Evolutionary conservation across 805 yeast genomes (phyloP).

Genomic region (Ogataea glucozyma): DNA sequence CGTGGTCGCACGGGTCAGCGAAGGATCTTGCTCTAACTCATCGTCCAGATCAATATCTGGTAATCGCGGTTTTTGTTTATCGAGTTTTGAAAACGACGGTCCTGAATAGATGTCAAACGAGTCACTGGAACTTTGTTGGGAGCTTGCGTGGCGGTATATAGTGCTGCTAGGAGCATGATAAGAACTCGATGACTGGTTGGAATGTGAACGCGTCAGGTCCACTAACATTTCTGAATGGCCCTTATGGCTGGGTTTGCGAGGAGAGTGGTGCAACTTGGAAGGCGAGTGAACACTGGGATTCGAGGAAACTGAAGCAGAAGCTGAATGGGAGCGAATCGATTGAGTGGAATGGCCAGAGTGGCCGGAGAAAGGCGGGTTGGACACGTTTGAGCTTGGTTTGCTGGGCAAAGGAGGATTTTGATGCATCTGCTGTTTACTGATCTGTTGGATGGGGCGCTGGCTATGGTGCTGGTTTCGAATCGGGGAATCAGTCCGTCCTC

Average conservation of each 20-base stretch:
- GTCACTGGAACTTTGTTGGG: constrained; percentile 3
- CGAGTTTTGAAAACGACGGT: constrained; percentile 15
- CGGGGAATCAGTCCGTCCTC: not conserved
- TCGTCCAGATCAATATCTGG: constrained; percentile 22
- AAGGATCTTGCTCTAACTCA: not conserved
- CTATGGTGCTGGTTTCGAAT: not conserved
- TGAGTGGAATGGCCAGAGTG: not conserved
- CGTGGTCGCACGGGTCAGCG: not conserved
- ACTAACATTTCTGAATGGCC: constrained; percentile 1
- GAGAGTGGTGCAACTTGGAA: not conserved
- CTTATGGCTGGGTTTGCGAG: not conserved
- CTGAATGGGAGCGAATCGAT: not conserved
- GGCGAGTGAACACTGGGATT: not conserved
- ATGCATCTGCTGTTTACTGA: no score
- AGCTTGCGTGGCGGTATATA: not conserved
- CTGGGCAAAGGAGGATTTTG: not conserved
- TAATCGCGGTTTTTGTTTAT: constrained; percentile 14
- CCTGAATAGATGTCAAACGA: constrained; percentile 23
- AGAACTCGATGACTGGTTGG: constrained; percentile 1
- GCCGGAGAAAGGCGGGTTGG: not conserved
- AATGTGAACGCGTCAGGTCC: constrained; percentile 4
- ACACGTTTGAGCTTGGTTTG: not conserved
- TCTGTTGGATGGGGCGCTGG: no score
- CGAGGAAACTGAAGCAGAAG: not conserved
- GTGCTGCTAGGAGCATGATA: no score